Conservation (phyloP, 2,329 filamentous ascomycete genomes). For the Chaetothyriales sp. region DNA sequence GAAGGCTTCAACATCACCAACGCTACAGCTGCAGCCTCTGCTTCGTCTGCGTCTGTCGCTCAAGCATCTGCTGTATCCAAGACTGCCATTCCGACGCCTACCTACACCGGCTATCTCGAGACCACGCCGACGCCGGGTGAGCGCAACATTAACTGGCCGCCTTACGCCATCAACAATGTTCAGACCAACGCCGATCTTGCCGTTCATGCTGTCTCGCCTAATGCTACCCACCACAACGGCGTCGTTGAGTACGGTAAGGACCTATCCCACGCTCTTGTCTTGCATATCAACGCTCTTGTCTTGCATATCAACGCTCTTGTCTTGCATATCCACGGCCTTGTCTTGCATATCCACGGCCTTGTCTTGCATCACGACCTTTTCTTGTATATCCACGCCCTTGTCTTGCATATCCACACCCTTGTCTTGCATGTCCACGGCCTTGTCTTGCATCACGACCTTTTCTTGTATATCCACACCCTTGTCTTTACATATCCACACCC, state of each 20-base stretch:
- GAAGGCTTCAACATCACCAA: conserved; percentile 59
- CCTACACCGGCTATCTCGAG: conserved; percentile 38
- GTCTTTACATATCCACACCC: too few relatives aligned
- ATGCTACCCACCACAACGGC: conserved; percentile 63
- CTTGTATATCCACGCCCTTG: too few relatives aligned
- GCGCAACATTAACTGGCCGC: conserved; percentile 58
- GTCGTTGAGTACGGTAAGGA: conserved; percentile 47
- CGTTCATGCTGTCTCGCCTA: conserved; percentile 59
- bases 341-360: too few relatives aligned
- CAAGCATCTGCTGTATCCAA: conserved; percentile 33
- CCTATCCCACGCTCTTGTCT: neutral
- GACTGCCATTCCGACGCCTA: conserved; percentile 20
- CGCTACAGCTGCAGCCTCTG: conserved; percentile 50
- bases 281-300: too few relatives aligned
- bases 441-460: too few relatives aligned
- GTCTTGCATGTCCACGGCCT: too few relatives aligned
- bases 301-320: too few relatives aligned
- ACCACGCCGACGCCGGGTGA: conserved; percentile 49
- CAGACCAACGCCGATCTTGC: conserved; percentile 51
- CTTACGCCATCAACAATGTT: conserved; percentile 63
- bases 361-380: too few relatives aligned
- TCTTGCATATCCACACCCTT: too few relatives aligned
- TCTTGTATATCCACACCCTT: too few relatives aligned
- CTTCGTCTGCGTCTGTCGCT: conserved; percentile 39
- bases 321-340: too few relatives aligned